Evolutionary conservation across 148 eudicot genomes (phyloP).

Genomic region (Tetragonia tetragonoides): DNA sequence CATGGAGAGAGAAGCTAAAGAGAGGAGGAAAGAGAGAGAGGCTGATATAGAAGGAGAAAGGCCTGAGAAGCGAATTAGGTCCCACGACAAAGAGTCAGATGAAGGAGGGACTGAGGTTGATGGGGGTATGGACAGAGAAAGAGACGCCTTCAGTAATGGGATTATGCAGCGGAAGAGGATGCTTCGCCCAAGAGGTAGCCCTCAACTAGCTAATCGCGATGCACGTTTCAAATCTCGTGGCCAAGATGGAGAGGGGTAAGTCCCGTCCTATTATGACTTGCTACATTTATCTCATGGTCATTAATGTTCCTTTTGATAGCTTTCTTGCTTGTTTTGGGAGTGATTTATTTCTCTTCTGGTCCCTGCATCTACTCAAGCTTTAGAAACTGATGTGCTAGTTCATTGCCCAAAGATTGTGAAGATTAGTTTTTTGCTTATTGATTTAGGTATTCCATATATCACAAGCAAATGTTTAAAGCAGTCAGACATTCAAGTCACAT

Average conservation of each 20-base stretch:
- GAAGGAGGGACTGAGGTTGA: conserved; percentile 69
- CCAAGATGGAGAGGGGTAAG: conserved; percentile 85
- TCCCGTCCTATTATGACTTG: not conserved
- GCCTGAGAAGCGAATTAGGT: conserved; percentile 71
- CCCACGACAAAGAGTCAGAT: conserved; percentile 69
- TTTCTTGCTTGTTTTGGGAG: not conserved
- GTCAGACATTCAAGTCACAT: no score
- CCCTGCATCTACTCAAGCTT: not conserved
- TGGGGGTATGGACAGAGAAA: conserved; percentile 66
- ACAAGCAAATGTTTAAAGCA: no score
- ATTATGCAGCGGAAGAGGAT: conserved; percentile 93
- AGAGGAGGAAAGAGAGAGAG: conserved; percentile 81
- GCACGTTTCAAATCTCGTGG: conserved; percentile 65
- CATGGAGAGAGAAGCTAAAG: conserved; percentile 67
- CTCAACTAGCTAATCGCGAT: conserved; percentile 68
- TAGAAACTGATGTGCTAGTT: not conserved
- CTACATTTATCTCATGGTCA: not conserved
- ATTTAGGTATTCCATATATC: not conserved
- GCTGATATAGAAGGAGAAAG: conserved; percentile 75
- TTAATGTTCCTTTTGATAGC: not conserved
- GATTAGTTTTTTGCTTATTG: not conserved
- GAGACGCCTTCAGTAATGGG: conserved; percentile 67
- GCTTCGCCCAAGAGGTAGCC: conserved; percentile 94
- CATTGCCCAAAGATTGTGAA: not conserved
- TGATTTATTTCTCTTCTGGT: not conserved